Evolutionary conservation across 2,329 filamentous ascomycete genomes (phyloP).

Genomic region (Pseudogymnoascus sp.): DNA sequence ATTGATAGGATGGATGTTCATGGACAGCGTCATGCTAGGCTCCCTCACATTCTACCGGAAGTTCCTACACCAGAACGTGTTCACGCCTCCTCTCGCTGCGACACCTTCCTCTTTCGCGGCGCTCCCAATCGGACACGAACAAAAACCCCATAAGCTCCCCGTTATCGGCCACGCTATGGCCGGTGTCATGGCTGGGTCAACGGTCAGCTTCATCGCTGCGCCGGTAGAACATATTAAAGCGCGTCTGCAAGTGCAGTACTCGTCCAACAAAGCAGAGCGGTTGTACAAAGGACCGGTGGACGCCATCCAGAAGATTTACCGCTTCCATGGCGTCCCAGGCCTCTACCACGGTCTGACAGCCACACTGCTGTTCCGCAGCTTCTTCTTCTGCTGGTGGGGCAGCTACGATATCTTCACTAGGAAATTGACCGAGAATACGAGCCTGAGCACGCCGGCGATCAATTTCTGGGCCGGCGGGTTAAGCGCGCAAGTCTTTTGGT

Average conservation of each 20-base stretch:
- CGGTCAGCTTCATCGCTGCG: slow-evolving; percentile 86
- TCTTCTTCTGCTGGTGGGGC: slow-evolving; percentile 99
- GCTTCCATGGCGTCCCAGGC: slow-evolving; percentile 67
- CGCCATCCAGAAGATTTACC: slow-evolving; percentile 64
- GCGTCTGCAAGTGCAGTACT: slow-evolving; percentile 89
- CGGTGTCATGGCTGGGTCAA: slow-evolving; percentile 78
- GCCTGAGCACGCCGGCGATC: slow-evolving; percentile 67
- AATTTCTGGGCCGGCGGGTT: slow-evolving; percentile 98
- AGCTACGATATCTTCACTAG: slow-evolving; percentile 81
- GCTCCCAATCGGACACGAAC: slow-evolving; percentile 21
- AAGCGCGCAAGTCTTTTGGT: slow-evolving; percentile 90
- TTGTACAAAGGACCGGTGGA: slow-evolving; percentile 84
- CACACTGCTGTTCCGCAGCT: slow-evolving; percentile 80
- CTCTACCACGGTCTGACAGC: slow-evolving; percentile 81
- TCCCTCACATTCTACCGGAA: slow-evolving; percentile 86
- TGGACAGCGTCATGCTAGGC: slow-evolving; percentile 88
- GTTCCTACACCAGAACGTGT: slow-evolving; percentile 73
- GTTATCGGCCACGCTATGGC: slow-evolving; percentile 79
- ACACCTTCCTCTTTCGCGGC: slow-evolving; percentile 20
- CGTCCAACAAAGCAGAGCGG: slow-evolving; percentile 67
- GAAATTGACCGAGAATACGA: slow-evolving; percentile 59
- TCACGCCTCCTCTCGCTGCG: slow-evolving; percentile 41
- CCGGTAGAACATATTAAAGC: slow-evolving; percentile 95
- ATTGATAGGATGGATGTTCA: slow-evolving; percentile 95
- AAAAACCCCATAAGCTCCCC: slow-evolving; percentile 51